These are phyloP conservation scores for Paracamarosporium sp. DNA, from an alignment of 2,329 filamentous ascomycete genomes.

Conservation along the genomic window DNA sequence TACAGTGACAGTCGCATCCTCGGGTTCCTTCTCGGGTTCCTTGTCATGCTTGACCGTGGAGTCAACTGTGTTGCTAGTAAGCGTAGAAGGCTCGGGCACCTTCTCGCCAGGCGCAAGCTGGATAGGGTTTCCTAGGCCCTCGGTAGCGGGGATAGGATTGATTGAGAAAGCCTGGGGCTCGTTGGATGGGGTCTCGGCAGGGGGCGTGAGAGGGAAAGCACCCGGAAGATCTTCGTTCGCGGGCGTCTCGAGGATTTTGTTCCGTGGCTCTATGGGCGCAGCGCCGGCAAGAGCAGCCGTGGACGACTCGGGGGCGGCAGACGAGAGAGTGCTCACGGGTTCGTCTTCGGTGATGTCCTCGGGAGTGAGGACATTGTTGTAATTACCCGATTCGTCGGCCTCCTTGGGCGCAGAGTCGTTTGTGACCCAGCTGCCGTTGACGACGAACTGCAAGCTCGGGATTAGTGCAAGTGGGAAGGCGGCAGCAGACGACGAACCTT, in stretches of 20 bases:
- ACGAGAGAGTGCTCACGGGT: conserved; percentile 65
- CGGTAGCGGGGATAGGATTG: conserved; percentile 65
- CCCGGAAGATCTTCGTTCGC: conserved; percentile 60
- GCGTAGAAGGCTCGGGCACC: conserved; percentile 70
- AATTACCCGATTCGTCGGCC: conserved; percentile 80
- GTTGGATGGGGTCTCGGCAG: conserved; percentile 56
- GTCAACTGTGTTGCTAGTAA: conserved; percentile 75
- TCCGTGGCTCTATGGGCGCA: conserved; percentile 63
- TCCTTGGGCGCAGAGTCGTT: conserved; percentile 83
- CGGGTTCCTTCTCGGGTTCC: conserved; percentile 30
- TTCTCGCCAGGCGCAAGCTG: conserved; percentile 79
- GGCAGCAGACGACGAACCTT: conserved; percentile 70
- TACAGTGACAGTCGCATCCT: conserved; percentile 57
- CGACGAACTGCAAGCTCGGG: conserved; percentile 74
- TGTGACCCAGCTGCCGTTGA: conserved; percentile 88
- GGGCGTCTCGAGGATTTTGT: conserved; percentile 25
- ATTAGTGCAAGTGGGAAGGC: neutral
- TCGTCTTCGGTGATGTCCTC: conserved; percentile 67
- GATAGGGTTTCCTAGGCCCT: conserved; percentile 76
- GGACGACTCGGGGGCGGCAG: conserved; percentile 72
- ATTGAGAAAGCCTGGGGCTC: conserved; percentile 58
- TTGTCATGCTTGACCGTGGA: conserved; percentile 54
- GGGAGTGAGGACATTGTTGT: conserved; percentile 89
- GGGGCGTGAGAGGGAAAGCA: conserved; percentile 77
- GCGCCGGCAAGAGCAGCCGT: conserved; percentile 73